A percentile compares a stretch with the other conserved stretches of the same genome.
Evolutionary conservation across 1,139 yeast species (phyloP).

Genomic region (Candida anutae): DNA sequence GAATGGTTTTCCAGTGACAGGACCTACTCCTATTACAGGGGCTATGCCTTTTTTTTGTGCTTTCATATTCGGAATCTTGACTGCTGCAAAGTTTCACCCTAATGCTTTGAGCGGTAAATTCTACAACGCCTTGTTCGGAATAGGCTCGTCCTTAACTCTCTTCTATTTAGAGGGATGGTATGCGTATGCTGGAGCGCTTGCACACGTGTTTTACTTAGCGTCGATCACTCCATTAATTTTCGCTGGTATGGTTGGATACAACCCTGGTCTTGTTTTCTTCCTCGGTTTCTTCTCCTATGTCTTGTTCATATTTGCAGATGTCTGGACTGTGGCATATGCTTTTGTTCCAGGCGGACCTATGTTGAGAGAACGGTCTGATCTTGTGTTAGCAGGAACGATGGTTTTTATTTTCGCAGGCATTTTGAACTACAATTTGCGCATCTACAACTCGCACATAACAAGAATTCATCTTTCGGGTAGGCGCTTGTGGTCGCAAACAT

Average conservation of each 20-base stretch:
- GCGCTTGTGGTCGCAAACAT: slow-evolving; percentile 17
- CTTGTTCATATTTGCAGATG: slow-evolving; percentile 66
- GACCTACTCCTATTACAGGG: slow-evolving; percentile 89
- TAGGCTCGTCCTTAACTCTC: slow-evolving; percentile 41
- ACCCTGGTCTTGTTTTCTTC: slow-evolving; percentile 52
- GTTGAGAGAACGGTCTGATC: slow-evolving; percentile 80
- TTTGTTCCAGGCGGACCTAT: slow-evolving; percentile 92
- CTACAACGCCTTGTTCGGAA: slow-evolving; percentile 34
- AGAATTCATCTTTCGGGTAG: slow-evolving; percentile 15
- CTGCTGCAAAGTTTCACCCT: slow-evolving; percentile 21
- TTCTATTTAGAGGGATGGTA: slow-evolving; percentile 61
- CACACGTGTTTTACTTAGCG: slow-evolving; percentile 55
- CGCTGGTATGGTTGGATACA: slow-evolving; percentile 47
- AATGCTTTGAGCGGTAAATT: slow-evolving; percentile 16
- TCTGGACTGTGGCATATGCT: slow-evolving; percentile 97
- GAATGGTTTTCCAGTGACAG: slow-evolving; percentile 85
- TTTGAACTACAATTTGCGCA: slow-evolving; percentile 24
- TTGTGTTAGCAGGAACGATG: slow-evolving; percentile 43
- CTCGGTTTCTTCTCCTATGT: slow-evolving; percentile 45
- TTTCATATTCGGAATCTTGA: slow-evolving; percentile 47
- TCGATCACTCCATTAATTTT: slow-evolving; percentile 60
- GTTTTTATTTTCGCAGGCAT: slow-evolving; percentile 40
- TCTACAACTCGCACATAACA: slow-evolving; percentile 12
- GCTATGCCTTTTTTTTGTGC: slow-evolving; percentile 61
- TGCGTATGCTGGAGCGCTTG: slow-evolving; percentile 75